Conservation (phyloP, 2,329 filamentous ascomycete species). For the Coleophoma crateriformis region DNA sequence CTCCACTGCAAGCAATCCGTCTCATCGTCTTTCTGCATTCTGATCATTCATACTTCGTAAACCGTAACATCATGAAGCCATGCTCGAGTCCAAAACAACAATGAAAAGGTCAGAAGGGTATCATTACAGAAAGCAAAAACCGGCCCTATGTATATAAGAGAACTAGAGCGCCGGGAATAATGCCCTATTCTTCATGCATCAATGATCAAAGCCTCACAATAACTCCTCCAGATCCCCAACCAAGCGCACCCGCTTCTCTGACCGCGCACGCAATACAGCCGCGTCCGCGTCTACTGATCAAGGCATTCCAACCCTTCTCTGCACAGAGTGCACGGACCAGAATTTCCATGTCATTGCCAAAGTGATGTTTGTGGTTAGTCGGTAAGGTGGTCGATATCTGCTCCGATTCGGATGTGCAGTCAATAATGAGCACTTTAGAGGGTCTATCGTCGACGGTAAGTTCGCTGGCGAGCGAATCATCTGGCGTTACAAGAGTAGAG, state of each 20-base stretch:
- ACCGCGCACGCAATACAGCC: constrained; percentile 72
- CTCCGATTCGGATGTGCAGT: constrained; percentile 40
- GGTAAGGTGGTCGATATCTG: not conserved
- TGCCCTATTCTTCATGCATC: too few relatives aligned
- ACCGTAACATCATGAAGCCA: too few relatives aligned
- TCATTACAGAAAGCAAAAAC: too few relatives aligned
- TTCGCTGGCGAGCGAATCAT: constrained; percentile 3
- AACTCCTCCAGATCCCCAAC: constrained; percentile 47
- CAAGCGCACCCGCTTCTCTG: constrained; percentile 66
- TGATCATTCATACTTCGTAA: too few relatives aligned
- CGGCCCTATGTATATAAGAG: too few relatives aligned
- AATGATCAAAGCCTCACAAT: constrained; percentile 5
- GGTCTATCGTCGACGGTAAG: constrained; percentile 27
- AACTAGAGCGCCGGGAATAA: too few relatives aligned
- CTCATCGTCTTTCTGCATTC: too few relatives aligned
- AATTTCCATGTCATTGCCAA: constrained; percentile 61
- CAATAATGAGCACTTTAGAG: constrained; percentile 49
- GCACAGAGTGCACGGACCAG: constrained; percentile 69
- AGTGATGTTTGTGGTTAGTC: constrained; percentile 2
- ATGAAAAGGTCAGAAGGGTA: too few relatives aligned
- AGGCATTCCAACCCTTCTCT: constrained; percentile 67
- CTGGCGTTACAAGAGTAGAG: constrained; percentile 17
- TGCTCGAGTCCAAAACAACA: too few relatives aligned
- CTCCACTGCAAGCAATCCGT: too few relatives aligned
- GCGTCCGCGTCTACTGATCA: constrained; percentile 61